Base-by-base conservation (phyloP, 164 flowering plant species). In the Sedum album region DNA sequence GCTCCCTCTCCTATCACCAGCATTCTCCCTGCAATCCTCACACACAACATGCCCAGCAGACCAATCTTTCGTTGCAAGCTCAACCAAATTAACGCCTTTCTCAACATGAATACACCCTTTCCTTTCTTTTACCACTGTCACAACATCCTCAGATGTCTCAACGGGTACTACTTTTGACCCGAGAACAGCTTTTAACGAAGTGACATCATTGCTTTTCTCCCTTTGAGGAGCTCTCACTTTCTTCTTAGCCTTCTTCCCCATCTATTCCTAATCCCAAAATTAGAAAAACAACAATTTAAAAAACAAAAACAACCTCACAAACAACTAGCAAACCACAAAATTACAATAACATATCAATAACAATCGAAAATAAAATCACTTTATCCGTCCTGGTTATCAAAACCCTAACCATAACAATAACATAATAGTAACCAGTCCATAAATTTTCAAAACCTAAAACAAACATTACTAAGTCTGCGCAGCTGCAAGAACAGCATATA, bases 241-340 rank as follows among this genome's bases (percentile, higher is more conserved):
- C 86, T 82, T 91, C 76, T 84, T 89, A 28, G 71, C 76, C 76
- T 79, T 93, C 76, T 89, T 93, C 74, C 86, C 98, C 96, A 90
- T 93, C 69, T 55, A 68, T 60, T 39, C 81, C 86, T 81, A 71
- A 49, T 71, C 68, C 65, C 68, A 67, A 68, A 60, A 76, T 61
- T 28, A 68, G 31, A 65, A 73, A 9, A 65, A 36, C 64, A 31
- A 63, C 75, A 65, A 38, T 70, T 39, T 20, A 67, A n/a, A 10
- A 20, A 7, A 31, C 9, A 42, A n/a, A 42, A 28, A 23, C 17
- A 35, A 36, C 21, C 10, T 31, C 65, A 62, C 42, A 53, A 67
- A 42, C 15, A 30, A 26, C 46, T 20, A 44, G 20, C 0, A 44
- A 11, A 44, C 3, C 20, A 44, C 48, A 14, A 41, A 8, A 41